These are phyloP conservation scores for Triangularia verruculosa DNA, from an alignment of 2,329 filamentous ascomycete genomes.

Conservation along the genomic window DNA sequence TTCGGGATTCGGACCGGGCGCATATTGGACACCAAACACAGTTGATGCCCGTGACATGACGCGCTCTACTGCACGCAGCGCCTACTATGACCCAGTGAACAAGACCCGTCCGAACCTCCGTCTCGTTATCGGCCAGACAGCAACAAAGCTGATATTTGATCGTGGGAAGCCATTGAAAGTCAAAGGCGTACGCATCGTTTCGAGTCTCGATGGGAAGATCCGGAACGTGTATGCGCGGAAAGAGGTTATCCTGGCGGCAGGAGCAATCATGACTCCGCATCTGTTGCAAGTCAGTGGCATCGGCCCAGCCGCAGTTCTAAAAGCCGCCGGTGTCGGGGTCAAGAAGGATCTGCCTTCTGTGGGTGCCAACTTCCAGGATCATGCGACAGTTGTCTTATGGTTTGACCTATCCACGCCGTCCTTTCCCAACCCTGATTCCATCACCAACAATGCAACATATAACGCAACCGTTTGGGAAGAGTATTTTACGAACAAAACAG, in stretches of 20 bases:
- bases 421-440: slow-evolving; percentile 25
- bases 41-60: slow-evolving; percentile 22
- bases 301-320: slow-evolving; percentile 37
- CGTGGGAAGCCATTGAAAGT: slow-evolving; percentile 21
- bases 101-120: slow-evolving; percentile 18
- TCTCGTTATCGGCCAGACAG: slow-evolving; percentile 24
- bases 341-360: slow-evolving; percentile 44
- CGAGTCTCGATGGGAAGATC: slow-evolving; percentile 20
- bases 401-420: slow-evolving; percentile 19
- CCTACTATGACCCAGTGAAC: slow-evolving; percentile 25
- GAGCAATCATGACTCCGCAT: slow-evolving; percentile 38
- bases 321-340: slow-evolving; percentile 35
- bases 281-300: slow-evolving; percentile 46
- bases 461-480: slow-evolving; percentile 25
- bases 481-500: slow-evolving; percentile 25
- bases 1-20: slow-evolving; percentile 18
- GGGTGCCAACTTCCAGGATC: slow-evolving; percentile 42
- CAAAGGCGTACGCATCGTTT: slow-evolving; percentile 31
- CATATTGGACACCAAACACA: slow-evolving; percentile 18
- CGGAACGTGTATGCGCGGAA: slow-evolving; percentile 29
- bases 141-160: slow-evolving; percentile 21
- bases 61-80: slow-evolving; percentile 21
- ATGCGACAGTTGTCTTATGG: slow-evolving; percentile 23
- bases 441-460: slow-evolving; percentile 23
- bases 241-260: slow-evolving; percentile 40